A percentile compares a stretch with the other conserved stretches of the same genome.
Evolutionary conservation across 768 basidiomycete genomes (phyloP).

Genomic region (Lactarius hatsudake): DNA sequence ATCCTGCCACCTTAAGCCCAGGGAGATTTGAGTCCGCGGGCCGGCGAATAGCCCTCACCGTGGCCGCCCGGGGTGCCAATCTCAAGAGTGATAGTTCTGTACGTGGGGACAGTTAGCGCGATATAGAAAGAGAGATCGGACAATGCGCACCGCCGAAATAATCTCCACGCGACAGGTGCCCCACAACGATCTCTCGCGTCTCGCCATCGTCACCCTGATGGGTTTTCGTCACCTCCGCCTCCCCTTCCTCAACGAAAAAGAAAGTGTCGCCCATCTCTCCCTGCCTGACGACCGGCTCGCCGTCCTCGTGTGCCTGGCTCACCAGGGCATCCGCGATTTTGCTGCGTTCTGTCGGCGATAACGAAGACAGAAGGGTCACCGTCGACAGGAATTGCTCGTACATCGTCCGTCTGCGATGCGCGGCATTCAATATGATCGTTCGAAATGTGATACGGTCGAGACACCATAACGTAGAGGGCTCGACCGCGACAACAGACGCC

Average conservation of each 20-base stretch:
- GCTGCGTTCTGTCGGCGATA: conserved; percentile 86
- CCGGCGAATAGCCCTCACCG: conserved; percentile 76
- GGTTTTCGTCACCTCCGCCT: conserved; percentile 81
- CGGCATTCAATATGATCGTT: conserved; percentile 92
- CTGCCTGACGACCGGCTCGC: conserved; percentile 84
- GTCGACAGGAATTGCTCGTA: conserved; percentile 95
- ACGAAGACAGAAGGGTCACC: conserved; percentile 80
- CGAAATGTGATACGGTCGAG: conserved; percentile 98
- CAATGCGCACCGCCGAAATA: conserved; percentile 88
- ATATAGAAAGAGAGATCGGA: neutral
- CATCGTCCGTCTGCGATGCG: conserved; percentile 87
- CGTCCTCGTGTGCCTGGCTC: conserved; percentile 76
- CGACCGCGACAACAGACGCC: conserved; percentile 86
- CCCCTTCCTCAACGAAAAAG: conserved; percentile 95
- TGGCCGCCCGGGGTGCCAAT: conserved; percentile 90
- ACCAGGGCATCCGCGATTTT: conserved; percentile 97
- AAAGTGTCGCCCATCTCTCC: conserved; percentile 97
- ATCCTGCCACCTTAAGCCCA: conserved; percentile 88
- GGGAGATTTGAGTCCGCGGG: conserved; percentile 42
- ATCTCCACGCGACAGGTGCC: conserved; percentile 81
- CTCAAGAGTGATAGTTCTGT: conserved; percentile 89
- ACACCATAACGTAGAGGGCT: conserved; percentile 85
- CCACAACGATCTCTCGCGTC: conserved; percentile 65
- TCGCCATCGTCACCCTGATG: conserved; percentile 58
- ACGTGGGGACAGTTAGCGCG: conserved; percentile 15